Base-by-base conservation (phyloP, 2,329 filamentous ascomycete genomes). In the Cytospora paraplurivora region DNA sequence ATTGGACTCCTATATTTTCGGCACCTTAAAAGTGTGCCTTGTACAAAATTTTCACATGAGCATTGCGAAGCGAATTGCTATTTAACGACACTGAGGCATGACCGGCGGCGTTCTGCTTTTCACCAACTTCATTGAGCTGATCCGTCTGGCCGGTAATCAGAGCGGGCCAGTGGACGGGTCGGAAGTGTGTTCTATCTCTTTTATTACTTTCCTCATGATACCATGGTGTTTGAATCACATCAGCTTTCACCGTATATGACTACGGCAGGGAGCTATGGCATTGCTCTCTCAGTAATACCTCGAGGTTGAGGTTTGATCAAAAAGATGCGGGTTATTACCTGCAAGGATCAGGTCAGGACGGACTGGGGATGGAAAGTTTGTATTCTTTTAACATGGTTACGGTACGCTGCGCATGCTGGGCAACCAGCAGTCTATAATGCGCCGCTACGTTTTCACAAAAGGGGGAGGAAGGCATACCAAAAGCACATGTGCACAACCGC, bases 21-120 rank as follows among this genome's bases (percentile, higher is more conserved):
- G 62, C 62, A 64, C 60, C 19, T 27, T 27, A 2, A 27, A 60
- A 63, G 35, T 50, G 59, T 60, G 62, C 62, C 44, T 59, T 63
- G 62, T 63, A 63, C 56, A 63, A 63, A 56, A 41, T 47, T 59
- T 51, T n/a, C 62, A 51, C 53, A 32, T 53, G 60, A 64, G 62
- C 62, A 64, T 62, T 64, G 62, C 62, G 62, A 57, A 64, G 58
- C 58, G 58, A 58, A 47, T 53, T 64, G 54, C 50, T 56, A 47
- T 61, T 64, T 61, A 54, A 62, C 59, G 58, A 62, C 58, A 57
- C 53, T 21, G 38, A 58, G 58, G 58, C 62, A 64, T 64, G 62
- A 64, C 27, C 13, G 62, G 50, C 59, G 62, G 62, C 62, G 62
- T 64, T 64, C 32, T 62, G 17, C 21, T 49, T 52, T 62, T 53